Evolutionary conservation across 1,284 basidiomycete species (phyloP).

Genomic region (Bjerkandera adusta): DNA sequence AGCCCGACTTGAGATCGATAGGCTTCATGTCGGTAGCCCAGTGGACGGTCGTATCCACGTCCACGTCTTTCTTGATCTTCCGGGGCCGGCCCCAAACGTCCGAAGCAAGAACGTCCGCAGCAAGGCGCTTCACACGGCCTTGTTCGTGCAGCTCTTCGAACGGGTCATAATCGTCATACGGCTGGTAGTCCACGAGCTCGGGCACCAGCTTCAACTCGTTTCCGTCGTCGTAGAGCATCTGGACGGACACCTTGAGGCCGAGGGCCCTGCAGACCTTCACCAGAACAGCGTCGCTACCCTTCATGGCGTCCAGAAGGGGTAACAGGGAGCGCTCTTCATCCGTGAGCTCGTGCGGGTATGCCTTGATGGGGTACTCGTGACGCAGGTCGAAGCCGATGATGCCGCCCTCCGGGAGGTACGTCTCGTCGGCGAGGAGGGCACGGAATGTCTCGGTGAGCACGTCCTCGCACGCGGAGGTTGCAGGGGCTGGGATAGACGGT

Average conservation of each 20-base stretch:
- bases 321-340: background rate
- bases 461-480: background rate
- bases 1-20: slow-evolving; percentile 1
- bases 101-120: too few relatives aligned
- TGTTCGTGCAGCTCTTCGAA: background rate
- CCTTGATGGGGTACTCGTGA: slow-evolving; percentile 33
- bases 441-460: slow-evolving; percentile 14
- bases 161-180: background rate
- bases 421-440: slow-evolving; percentile 21
- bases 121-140: background rate
- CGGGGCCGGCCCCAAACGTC: too few relatives aligned
- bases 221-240: slow-evolving; percentile 8
- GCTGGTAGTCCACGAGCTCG: background rate
- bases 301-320: slow-evolving; percentile 11
- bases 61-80: background rate
- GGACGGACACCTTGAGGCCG: slow-evolving; percentile 8
- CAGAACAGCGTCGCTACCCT: slow-evolving; percentile 20
- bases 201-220: background rate
- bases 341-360: too few relatives aligned
- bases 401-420: slow-evolving; percentile 32
- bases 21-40: slow-evolving; percentile 10
- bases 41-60: background rate
- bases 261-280: slow-evolving; percentile 6
- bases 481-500: background rate
- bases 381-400: slow-evolving; percentile 34